Percentiles rank a stretch among this genome's conserved stretches.
phyloP scores from a whole-genome alignment of 192 early-diverging fungal species.

The Chytriomyces sp. region DNA sequence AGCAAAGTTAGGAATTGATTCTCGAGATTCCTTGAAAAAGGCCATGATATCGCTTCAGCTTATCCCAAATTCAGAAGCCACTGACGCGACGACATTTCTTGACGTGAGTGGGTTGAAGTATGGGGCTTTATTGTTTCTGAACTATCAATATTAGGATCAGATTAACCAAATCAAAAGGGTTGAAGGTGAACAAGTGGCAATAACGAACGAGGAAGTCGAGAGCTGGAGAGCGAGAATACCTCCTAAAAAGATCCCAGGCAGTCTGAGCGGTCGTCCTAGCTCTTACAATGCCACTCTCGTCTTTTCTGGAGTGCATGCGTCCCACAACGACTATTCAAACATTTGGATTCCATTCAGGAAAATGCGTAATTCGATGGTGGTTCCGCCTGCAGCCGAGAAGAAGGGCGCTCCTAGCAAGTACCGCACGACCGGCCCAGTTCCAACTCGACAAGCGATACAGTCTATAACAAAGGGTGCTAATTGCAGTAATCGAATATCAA shows the following conservation, averaged over 20 bases:
- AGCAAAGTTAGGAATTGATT: conserved; percentile 40
- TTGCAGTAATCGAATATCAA: no score
- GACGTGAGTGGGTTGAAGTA: conserved; percentile 36
- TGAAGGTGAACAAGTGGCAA: not conserved
- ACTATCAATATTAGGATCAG: conserved; percentile 7
- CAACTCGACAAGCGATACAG: no score
- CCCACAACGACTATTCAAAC: conserved; percentile 20
- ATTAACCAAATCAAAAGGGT: not conserved
- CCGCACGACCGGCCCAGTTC: no score
- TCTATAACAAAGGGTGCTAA: no score
- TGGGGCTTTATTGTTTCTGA: not conserved
- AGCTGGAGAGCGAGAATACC: not conserved
- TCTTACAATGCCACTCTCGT: conserved; percentile 23
- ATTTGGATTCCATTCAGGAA: no score
- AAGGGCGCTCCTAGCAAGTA: no score
- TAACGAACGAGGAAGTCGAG: not conserved
- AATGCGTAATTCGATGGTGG: no score
- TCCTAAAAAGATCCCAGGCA: conserved; percentile 22
- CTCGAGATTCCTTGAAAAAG: conserved; percentile 31
- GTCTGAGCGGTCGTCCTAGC: not conserved
- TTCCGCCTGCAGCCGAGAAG: no score
- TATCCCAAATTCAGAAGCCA: conserved; percentile 13
- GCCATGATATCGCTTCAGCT: conserved; percentile 41
- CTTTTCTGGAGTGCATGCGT: not conserved
- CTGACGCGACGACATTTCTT: conserved; percentile 25